Conservation (phyloP, 805 yeast species). For the Ogataea saltuana region DNA sequence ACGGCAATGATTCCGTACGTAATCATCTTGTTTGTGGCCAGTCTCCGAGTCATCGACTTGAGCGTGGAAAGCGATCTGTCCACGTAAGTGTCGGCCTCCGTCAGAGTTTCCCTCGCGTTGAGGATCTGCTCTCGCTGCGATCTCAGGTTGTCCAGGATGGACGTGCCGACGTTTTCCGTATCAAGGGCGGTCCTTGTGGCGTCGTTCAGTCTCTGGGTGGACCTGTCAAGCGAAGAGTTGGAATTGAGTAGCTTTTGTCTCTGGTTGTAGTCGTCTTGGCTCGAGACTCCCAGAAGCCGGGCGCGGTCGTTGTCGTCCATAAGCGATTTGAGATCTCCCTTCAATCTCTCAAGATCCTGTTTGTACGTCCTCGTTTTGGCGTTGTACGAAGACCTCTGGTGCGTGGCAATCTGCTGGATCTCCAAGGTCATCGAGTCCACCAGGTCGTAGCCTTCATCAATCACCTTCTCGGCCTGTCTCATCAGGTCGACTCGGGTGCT, state of each 20-base stretch:
- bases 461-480: conserved; percentile 60
- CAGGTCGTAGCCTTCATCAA: conserved; percentile 81
- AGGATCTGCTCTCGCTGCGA: conserved; percentile 91
- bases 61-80: conserved; percentile 86
- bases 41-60: conserved; percentile 86
- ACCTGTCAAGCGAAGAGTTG: conserved; percentile 77
- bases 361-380: conserved; percentile 74
- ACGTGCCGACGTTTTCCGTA: conserved; percentile 89
- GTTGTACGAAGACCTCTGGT: conserved; percentile 66
- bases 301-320: conserved; percentile 73
- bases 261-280: conserved; percentile 55
- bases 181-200: conserved; percentile 89
- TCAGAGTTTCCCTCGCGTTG: conserved; percentile 80
- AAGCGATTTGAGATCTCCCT: conserved; percentile 52
- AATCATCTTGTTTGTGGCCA: conserved; percentile 87
- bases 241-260: conserved; percentile 78
- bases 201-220: conserved; percentile 80
- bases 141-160: conserved; percentile 81
- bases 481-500: conserved; percentile 55
- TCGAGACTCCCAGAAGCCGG: conserved; percentile 65
- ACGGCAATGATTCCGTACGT: conserved; percentile 92
- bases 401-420: conserved; percentile 80
- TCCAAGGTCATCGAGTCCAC: conserved; percentile 87
- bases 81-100: conserved; percentile 90
- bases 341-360: conserved; percentile 56